phyloP scores from a whole-genome alignment of 768 basidiomycete species.

The Phlegmacium glaucopus region DNA sequence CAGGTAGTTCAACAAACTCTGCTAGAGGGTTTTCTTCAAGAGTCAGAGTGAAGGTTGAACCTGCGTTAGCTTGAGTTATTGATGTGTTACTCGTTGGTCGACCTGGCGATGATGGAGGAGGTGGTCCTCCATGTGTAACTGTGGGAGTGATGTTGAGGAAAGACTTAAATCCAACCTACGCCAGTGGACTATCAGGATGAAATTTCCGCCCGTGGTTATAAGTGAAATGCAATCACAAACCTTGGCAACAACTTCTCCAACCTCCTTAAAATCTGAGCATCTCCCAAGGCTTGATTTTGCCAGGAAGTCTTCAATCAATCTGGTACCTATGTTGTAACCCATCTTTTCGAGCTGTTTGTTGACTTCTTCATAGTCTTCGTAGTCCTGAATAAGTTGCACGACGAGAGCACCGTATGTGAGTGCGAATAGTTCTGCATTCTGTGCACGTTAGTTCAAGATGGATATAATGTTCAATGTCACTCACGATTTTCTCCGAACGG shows the following conservation, averaged over 20 bases:
- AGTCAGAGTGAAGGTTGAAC: conserved; percentile 74
- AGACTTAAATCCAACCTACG: conserved; percentile 94
- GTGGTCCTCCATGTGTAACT: conserved; percentile 65
- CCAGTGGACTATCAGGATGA: not conserved
- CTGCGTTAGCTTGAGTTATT: conserved; percentile 40
- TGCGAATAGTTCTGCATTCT: conserved; percentile 98
- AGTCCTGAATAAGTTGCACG: conserved; percentile 97
- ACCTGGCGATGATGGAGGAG: conserved; percentile 45
- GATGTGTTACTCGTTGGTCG: conserved; percentile 39
- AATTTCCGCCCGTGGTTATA: not conserved
- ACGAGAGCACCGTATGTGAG: conserved; percentile 97
- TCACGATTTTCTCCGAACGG: conserved; percentile 90
- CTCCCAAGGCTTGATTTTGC: conserved; percentile 90
- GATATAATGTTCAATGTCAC: conserved; percentile 21
- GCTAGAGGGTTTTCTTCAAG: conserved; percentile 96
- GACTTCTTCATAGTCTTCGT: conserved; percentile 94
- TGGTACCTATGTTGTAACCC: conserved; percentile 97
- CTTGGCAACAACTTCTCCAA: conserved; percentile 94
- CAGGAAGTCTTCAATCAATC: conserved; percentile 96
- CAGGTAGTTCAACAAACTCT: conserved; percentile 96
- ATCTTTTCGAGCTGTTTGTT: conserved; percentile 98
- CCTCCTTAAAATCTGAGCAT: conserved; percentile 91
- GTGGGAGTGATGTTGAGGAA: conserved; percentile 91
- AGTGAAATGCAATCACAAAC: conserved; percentile 36
- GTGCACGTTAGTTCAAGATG: conserved; percentile 20